Conservation (phyloP, 768 basidiomycete genomes). For the Leccinellum albellum region DNA sequence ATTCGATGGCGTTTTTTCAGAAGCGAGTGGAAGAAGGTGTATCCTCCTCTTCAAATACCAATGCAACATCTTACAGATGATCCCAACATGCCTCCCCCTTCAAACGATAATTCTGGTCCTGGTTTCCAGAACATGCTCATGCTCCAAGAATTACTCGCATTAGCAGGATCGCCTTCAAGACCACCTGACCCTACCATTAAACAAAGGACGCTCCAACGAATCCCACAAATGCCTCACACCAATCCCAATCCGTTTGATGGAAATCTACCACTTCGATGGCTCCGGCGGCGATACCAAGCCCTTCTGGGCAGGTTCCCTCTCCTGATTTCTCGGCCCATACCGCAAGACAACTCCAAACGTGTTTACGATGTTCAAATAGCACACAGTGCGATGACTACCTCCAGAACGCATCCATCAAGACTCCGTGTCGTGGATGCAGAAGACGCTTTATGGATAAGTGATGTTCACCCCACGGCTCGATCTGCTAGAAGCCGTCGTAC, state of each 20-base stretch:
- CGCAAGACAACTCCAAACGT: slow-evolving; percentile 1
- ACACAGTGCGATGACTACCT: slow-evolving; percentile 26
- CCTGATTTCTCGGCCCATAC: slow-evolving; percentile 34
- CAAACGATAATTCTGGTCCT: slow-evolving; percentile 13
- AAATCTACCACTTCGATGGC: slow-evolving; percentile 25
- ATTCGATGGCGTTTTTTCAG: slow-evolving; percentile 64
- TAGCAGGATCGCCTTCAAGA: slow-evolving; percentile 37
- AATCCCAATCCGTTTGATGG: slow-evolving; percentile 18
- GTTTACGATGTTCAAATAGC: slow-evolving; percentile 33
- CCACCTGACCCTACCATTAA: slow-evolving; percentile 32
- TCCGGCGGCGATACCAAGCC: slow-evolving; percentile 52
- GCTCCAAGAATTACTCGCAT: slow-evolving; percentile 42
- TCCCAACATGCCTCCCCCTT: slow-evolving; percentile 7
- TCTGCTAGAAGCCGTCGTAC: background rate
- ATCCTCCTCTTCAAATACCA: slow-evolving; percentile 57
- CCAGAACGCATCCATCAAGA: slow-evolving; percentile 14
- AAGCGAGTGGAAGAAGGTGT: slow-evolving; percentile 49
- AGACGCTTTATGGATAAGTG: slow-evolving; percentile 36
- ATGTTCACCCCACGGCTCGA: slow-evolving; percentile 1
- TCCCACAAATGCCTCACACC: background rate
- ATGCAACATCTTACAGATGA: slow-evolving; percentile 16
- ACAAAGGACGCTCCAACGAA: slow-evolving; percentile 3
- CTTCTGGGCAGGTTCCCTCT: slow-evolving; percentile 61
- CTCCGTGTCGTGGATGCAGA: slow-evolving; percentile 25
- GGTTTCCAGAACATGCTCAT: slow-evolving; percentile 43